phyloP scores from a whole-genome alignment of 352 stramenopile species.

The Globisporangium uncinulatum region DNA sequence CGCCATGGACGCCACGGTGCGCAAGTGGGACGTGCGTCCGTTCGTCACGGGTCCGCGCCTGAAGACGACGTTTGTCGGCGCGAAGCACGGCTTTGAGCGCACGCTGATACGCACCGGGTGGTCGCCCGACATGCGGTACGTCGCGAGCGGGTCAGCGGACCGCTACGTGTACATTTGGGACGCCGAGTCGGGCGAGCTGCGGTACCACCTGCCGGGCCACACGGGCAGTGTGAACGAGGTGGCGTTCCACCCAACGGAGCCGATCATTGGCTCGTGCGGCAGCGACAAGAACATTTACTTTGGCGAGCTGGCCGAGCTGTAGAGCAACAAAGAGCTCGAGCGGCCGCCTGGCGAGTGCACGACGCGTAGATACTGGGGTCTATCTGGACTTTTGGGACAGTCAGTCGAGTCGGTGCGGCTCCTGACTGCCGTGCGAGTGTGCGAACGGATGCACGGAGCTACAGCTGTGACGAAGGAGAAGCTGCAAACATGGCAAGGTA shows the following conservation, averaged over 20 bases:
- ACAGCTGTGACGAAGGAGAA: too few species aligned
- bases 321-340: neutral
- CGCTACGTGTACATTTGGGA: slow-evolving; percentile 96
- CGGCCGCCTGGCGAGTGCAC: too few species aligned
- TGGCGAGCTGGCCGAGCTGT: slow-evolving; percentile 62
- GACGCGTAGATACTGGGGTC: too few species aligned
- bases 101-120: slow-evolving; percentile 91
- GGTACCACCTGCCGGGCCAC: slow-evolving; percentile 93
- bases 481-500: too few species aligned
- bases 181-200: slow-evolving; percentile 81
- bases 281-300: slow-evolving; percentile 87
- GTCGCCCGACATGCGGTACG: slow-evolving; percentile 84
- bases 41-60: slow-evolving; percentile 67
- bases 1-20: slow-evolving; percentile 91
- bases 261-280: slow-evolving; percentile 80
- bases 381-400: too few species aligned
- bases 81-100: slow-evolving; percentile 91
- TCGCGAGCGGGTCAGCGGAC: slow-evolving; percentile 87
- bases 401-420: too few species aligned
- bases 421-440: too few species aligned
- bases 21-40: slow-evolving; percentile 92
- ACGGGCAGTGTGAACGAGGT: slow-evolving; percentile 93
- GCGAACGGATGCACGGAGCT: too few species aligned
- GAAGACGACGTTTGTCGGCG: slow-evolving; percentile 66
- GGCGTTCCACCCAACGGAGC: slow-evolving; percentile 84